Evolutionary conservation across 345 rosid species (phyloP), one percentile per base, ranked within the genome.

Genomic region (Trapa incisa): DNA sequence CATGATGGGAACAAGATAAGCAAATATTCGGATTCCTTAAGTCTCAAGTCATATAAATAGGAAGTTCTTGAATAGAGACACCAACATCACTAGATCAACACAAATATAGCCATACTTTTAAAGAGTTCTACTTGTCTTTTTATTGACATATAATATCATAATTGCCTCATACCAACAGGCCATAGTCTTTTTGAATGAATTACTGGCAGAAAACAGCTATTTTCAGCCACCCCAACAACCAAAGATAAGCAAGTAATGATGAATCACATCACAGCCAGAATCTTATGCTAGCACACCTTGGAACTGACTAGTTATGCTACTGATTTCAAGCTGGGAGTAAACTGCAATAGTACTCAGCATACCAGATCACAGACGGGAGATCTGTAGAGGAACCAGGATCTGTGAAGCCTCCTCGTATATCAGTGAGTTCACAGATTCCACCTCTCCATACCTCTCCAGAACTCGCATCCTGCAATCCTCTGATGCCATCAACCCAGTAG

Each of bases 391-490:
- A 68, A 86, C 86, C 33, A 84, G 83, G 7, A 83, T 58, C 63
- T 58, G 76, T 0, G 79, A 75, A 37, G 75, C 78, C 68, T 93
- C 97, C 75, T 87, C 96, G 0, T 85, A 91, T 83, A 86, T 77
- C 53, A 78, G 92, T 5, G 89, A 89, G 74, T 91, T 92, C 76
- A 87, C 83, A 75, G 82, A 74, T 75, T 91, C 92, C 77, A 83
- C 7, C 77, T 89, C 95, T n/a, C 96, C 97, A 14, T 83, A 89
- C 39, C 96, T 85, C 78, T 91, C 99, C 73, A 94, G 71, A 60
- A 89, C 92, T 4, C 95, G 91, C 96, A 94, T 89, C 81, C 96
- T 79, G 78, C 97, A 94, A 65, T 82, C 97, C 75, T 91, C 91
- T 0, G 96, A 96, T 2, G 99, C 96, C 96, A 84, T 81, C 73